Conservation (phyloP, 805 yeast genomes). For the Pichia exigua region DNA sequence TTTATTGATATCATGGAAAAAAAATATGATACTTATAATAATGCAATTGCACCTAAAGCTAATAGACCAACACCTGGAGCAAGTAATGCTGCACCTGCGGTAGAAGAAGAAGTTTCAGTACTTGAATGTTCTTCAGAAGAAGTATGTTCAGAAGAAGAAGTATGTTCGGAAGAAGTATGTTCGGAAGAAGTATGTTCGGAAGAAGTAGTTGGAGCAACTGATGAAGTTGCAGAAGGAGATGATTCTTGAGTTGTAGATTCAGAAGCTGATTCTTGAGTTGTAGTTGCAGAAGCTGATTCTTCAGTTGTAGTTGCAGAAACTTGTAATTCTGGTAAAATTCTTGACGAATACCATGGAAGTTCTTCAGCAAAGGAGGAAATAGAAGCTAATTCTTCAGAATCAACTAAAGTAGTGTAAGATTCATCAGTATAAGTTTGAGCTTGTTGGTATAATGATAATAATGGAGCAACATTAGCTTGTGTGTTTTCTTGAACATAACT, state of each 20-base stretch:
- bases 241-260: constrained; percentile 3
- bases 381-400: constrained; percentile 12
- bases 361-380: constrained; percentile 25
- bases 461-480: constrained; percentile 21
- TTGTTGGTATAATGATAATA: constrained; percentile 27
- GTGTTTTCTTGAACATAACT: constrained; percentile 26
- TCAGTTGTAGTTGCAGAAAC: constrained; percentile 11
- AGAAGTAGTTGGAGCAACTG: background rate
- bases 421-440: constrained; percentile 36
- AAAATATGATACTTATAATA: constrained; percentile 14
- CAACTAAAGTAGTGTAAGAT: constrained; percentile 36
- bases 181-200: background rate
- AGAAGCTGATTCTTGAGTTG: background rate
- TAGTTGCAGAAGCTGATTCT: constrained; percentile 10
- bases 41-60: constrained; percentile 19
- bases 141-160: background rate
- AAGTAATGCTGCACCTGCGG: constrained; percentile 14
- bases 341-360: constrained; percentile 30
- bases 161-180: background rate
- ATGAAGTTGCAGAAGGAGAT: background rate
- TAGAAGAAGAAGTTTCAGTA: constrained; percentile 1
- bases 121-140: background rate
- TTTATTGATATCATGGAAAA: background rate
- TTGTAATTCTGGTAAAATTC: constrained; percentile 19
- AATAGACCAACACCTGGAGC: constrained; percentile 15